Conservation (phyloP, 2,329 filamentous ascomycete species). For the Rutstroemia sydowiana region DNA sequence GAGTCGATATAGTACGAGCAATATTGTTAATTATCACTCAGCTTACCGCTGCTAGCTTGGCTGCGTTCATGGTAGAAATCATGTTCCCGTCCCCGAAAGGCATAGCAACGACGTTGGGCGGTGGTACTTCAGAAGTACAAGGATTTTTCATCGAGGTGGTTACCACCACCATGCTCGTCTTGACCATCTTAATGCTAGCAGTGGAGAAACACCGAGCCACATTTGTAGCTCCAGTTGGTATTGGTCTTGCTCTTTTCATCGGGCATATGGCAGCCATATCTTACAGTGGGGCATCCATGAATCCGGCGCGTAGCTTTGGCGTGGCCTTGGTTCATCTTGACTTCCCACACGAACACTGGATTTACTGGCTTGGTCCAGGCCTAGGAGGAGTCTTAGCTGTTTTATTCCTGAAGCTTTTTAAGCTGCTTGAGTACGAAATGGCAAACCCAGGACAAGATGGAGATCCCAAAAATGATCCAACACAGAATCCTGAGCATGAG, state of each 20-base stretch:
- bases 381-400: conserved; percentile 43
- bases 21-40: conserved; percentile 30
- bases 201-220: conserved; percentile 40
- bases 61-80: conserved; percentile 35
- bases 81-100: conserved; percentile 28
- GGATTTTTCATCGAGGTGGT: conserved; percentile 44
- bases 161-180: conserved; percentile 41
- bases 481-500: conserved; percentile 35
- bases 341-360: conserved; percentile 42
- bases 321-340: conserved; percentile 38
- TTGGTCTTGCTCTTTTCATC: conserved; percentile 33
- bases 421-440: conserved; percentile 45
- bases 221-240: conserved; percentile 41
- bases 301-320: conserved; percentile 42
- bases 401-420: conserved; percentile 43
- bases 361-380: conserved; percentile 44
- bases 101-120: conserved; percentile 38
- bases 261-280: conserved; percentile 35
- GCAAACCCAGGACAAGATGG: conserved; percentile 40
- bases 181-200: conserved; percentile 43
- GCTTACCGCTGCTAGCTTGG: conserved; percentile 30
- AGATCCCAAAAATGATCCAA: conserved; percentile 36
- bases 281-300: conserved; percentile 40
- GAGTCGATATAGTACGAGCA: conserved; percentile 28
- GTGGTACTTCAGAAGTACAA: conserved; percentile 35